Evolutionary conservation across 441 rosid species (phyloP), one percentile per base, ranked within the genome.

Genomic region (Capsella rubella): DNA sequence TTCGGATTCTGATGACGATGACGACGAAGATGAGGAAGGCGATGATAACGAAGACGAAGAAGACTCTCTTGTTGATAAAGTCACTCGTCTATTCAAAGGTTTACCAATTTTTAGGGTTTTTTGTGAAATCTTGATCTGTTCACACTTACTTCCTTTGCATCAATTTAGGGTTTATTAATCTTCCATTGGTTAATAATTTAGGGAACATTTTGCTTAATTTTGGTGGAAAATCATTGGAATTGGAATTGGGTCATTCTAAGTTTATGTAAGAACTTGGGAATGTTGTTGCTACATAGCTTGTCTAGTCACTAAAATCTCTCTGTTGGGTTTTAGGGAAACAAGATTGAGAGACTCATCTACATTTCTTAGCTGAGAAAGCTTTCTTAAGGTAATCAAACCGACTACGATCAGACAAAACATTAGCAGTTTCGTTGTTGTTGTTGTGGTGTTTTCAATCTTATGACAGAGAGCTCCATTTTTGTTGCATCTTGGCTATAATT

Each of bases 1-100:
- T 62, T 62, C 60, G 4, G 76, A 73, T 37, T 35, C 29, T 58
- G 64, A 63, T 0, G 77, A 63, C 0, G 64, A 63, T 0, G 77
- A 62, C 0, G 70, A 47, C 0, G 66, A 56, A 0, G 65, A 69
- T 7, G 75, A 27, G 0, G 67, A 35, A 0, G 73, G 29, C 0
- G 34, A 9, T 0, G 57, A 49, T 0, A n/a, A n/a, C 1, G 8
- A 66, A 3, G 60, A 66, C 0, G 64, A 37, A 2, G 69, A 75
- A 21, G 69, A 61, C 75, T 35, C 75, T 39, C 39, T 67, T 52
- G 51, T 67, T 6, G 43, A 53, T 52, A 68, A 43, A 68, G 32
- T 81, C 50, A 72, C 81, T 64, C 51, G 70, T 51, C 76, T 84
- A 45, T 82, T 84, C 64, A 63, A 78, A 79, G 89, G 86, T 85